Percentiles rank a stretch among this genome's conserved stretches.
Evolutionary conservation across 176 grass and related monocot genomes (phyloP).

Genomic region (Aegilops umbellulata): DNA sequence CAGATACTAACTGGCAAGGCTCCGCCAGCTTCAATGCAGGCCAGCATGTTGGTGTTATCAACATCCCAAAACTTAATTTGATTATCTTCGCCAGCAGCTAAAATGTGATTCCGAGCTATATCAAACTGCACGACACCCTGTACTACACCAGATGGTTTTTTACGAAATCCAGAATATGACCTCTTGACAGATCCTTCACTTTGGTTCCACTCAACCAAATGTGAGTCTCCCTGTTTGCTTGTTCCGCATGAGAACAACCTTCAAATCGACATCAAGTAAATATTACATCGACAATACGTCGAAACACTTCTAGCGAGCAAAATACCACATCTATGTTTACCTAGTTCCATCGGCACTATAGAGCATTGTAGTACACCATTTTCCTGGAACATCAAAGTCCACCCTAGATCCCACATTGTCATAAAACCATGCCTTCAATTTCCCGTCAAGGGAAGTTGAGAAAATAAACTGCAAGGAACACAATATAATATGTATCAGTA

Average conservation of each 20-base stretch:
- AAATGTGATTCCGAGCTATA: not conserved
- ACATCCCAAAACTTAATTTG: constrained; percentile 56
- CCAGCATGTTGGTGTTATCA: constrained; percentile 27
- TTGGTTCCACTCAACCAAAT: constrained; percentile 63
- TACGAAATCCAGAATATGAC: constrained; percentile 51
- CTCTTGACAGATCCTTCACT: constrained; percentile 68
- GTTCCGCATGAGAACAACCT: not conserved
- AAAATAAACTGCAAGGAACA: constrained; percentile 75
- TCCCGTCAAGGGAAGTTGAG: constrained; percentile 87
- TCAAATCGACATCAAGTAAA: not conserved
- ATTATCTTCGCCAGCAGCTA: constrained; percentile 46
- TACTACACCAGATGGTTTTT: constrained; percentile 36
- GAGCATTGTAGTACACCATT: constrained; percentile 90
- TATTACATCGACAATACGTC: not conserved
- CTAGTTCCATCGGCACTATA: constrained; percentile 93
- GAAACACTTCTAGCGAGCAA: not conserved
- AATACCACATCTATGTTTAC: constrained; percentile 30
- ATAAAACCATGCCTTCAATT: constrained; percentile 99
- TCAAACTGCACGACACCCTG: constrained; percentile 59
- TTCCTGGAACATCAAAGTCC: constrained; percentile 86
- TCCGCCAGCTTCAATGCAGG: constrained; percentile 46
- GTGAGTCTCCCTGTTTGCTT: constrained; percentile 51
- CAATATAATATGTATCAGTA: constrained; percentile 20
- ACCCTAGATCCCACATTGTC: constrained; percentile 90
- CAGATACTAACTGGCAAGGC: constrained; percentile 26